A percentile compares a stretch with the other conserved stretches of the same genome.
These are phyloP conservation scores for Fraxinus angustifolia DNA, from an alignment of 305 asterid genomes.

Conservation along the genomic window DNA sequence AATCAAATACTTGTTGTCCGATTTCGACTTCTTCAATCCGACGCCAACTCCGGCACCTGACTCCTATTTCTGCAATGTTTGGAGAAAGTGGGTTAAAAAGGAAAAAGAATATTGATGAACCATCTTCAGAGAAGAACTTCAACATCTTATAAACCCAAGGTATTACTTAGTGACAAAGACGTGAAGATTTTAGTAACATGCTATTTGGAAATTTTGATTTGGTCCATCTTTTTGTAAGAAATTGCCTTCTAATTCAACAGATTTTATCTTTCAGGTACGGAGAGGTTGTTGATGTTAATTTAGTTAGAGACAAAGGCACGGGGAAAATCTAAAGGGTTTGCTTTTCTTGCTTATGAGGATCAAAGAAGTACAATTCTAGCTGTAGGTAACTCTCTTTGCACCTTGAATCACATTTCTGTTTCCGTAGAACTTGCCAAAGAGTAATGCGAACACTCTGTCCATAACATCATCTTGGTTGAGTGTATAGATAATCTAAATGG, in stretches of 20 bases:
- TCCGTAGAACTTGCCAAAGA: background rate
- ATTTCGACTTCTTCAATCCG: too few relatives aligned
- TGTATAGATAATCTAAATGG: conserved; percentile 75
- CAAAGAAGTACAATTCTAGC: conserved; percentile 88
- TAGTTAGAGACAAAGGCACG: conserved; percentile 78
- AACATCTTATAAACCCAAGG: too few relatives aligned
- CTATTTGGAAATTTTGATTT: too few relatives aligned
- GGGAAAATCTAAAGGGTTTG: conserved; percentile 86
- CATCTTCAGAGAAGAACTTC: too few relatives aligned
- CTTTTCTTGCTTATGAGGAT: conserved; percentile 87
- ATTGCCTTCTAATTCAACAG: background rate
- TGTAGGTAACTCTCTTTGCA: conserved; percentile 52
- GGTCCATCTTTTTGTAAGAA: background rate
- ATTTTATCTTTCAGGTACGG: conserved; percentile 54
- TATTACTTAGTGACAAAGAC: too few relatives aligned
- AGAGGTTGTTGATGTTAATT: conserved; percentile 79
- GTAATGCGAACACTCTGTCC: background rate
- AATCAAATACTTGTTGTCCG: too few relatives aligned
- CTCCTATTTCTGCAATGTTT: too few relatives aligned
- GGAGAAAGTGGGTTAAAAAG: too few relatives aligned
- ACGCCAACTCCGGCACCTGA: too few relatives aligned
- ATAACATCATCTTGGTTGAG: background rate
- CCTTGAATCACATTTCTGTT: background rate
- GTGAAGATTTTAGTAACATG: too few relatives aligned
- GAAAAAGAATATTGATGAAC: too few relatives aligned